These are phyloP conservation scores for Linnemannia schmuckeri DNA, from an alignment of 192 early-diverging fungal species.

Conservation along the genomic window DNA sequence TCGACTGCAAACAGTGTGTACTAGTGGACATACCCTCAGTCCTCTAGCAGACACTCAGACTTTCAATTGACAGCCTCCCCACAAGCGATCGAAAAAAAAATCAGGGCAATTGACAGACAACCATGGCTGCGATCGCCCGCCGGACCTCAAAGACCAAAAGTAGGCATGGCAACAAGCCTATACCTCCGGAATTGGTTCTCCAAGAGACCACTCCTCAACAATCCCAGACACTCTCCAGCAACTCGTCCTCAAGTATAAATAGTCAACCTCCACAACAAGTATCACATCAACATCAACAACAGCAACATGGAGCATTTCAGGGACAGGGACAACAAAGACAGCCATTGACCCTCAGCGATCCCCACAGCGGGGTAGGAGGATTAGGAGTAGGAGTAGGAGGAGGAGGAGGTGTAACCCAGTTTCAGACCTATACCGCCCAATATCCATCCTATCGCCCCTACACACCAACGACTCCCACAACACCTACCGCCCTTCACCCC, in stretches of 20 bases:
- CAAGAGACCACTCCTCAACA: slow-evolving; percentile 16
- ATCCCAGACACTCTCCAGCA: slow-evolving; percentile 40
- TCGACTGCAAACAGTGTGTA: too few relatives aligned
- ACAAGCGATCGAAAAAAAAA: not conserved
- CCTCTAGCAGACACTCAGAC: not conserved
- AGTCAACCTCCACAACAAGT: slow-evolving; percentile 20
- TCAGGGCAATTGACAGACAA: not conserved
- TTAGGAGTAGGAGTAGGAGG: slow-evolving; percentile 8
- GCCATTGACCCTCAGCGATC: slow-evolving; percentile 13
- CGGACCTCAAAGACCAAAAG: slow-evolving; percentile 25
- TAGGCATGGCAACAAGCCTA: slow-evolving; percentile 11
- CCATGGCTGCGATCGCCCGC: slow-evolving; percentile 25
- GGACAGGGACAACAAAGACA: slow-evolving; percentile 28
- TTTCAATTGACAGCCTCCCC: too few relatives aligned
- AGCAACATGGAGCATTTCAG: slow-evolving; percentile 18
- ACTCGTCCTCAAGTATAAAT: slow-evolving; percentile 30
- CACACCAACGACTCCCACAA: slow-evolving; percentile 47
- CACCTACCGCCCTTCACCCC: slow-evolving; percentile 13
- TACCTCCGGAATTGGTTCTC: slow-evolving; percentile 33
- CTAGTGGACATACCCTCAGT: too few relatives aligned
- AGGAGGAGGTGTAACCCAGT: slow-evolving; percentile 14
- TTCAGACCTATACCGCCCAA: slow-evolving; percentile 34
- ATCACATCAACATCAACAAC: slow-evolving; percentile 16
- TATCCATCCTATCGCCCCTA: slow-evolving; percentile 49
- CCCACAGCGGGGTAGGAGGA: slow-evolving; percentile 15